Conservation (phyloP, 805 yeast species). For the Pichia cephalocereana region DNA sequence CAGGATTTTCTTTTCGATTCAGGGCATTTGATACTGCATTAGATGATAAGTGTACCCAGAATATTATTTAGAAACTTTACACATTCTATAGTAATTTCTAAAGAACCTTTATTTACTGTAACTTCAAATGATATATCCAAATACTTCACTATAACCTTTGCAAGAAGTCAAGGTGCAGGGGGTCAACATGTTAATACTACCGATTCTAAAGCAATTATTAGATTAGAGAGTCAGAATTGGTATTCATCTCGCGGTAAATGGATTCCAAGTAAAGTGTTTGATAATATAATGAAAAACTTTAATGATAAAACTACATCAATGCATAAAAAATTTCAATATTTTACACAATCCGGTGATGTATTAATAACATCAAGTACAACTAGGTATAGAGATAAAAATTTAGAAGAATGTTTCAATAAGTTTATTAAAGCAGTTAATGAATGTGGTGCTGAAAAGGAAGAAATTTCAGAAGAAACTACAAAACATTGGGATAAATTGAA, state of each 20-base stretch:
- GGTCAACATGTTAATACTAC: constrained; percentile 57
- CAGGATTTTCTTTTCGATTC: too few species aligned
- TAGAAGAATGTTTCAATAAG: constrained; percentile 37
- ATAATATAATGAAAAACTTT: constrained; percentile 24
- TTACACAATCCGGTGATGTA: constrained; percentile 22
- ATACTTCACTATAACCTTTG: constrained; percentile 30
- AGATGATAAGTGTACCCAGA: too few species aligned
- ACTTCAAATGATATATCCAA: constrained; percentile 3
- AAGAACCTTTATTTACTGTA: neutral
- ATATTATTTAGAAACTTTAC: neutral
- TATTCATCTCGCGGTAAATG: constrained; percentile 33
- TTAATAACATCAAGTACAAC: constrained; percentile 19
- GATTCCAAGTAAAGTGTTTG: constrained; percentile 31
- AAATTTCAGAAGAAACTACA: constrained; percentile 31
- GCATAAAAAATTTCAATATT: constrained; percentile 17
- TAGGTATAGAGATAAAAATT: constrained; percentile 36
- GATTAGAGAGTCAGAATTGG: constrained; percentile 27
- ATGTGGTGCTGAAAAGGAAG: constrained; percentile 29
- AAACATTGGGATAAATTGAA: constrained; percentile 32
- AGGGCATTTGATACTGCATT: too few species aligned
- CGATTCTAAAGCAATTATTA: constrained; percentile 34
- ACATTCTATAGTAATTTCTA: neutral
- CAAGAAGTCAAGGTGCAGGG: constrained; percentile 50
- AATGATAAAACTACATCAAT: constrained; percentile 11
- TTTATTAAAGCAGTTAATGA: constrained; percentile 33